phyloP scores from a whole-genome alignment of 768 basidiomycete species.

The Leccinum rimulosum region DNA sequence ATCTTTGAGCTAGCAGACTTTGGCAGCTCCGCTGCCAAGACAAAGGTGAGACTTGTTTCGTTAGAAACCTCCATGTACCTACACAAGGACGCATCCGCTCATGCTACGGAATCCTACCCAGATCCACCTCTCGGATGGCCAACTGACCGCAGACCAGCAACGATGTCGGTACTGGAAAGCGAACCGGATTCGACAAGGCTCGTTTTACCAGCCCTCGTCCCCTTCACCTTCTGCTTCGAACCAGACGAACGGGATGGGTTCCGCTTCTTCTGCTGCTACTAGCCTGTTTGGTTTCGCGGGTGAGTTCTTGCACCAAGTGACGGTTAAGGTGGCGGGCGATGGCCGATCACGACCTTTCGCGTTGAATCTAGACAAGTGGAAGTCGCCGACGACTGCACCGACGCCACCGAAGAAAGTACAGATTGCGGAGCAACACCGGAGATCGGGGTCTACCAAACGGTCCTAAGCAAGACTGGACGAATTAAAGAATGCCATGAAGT shows the following conservation, averaged over 20 bases:
- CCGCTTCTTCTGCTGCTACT: neutral
- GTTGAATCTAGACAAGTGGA: slow-evolving; percentile 25
- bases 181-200: slow-evolving; percentile 27
- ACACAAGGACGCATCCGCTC: neutral
- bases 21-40: slow-evolving; percentile 28
- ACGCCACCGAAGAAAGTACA: slow-evolving; percentile 17
- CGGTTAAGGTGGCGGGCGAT: neutral
- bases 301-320: slow-evolving; percentile 2
- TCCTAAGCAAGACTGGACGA: neutral
- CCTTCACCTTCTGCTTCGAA: slow-evolving; percentile 1
- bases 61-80: neutral
- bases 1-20: slow-evolving; percentile 26
- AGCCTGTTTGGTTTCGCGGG: slow-evolving; percentile 22
- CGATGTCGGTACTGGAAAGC: slow-evolving; percentile 32
- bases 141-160: slow-evolving; percentile 21
- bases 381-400: slow-evolving; percentile 13
- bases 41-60: slow-evolving; percentile 20
- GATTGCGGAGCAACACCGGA: slow-evolving; percentile 12
- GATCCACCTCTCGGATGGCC: slow-evolving; percentile 27
- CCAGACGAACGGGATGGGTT: slow-evolving; percentile 14
- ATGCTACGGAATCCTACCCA: slow-evolving; percentile 1
- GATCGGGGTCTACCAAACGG: slow-evolving; percentile 7
- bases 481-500: neutral
- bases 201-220: slow-evolving; percentile 28
- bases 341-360: neutral